Conservation (phyloP, 2,329 filamentous ascomycete genomes). For the Aureobasidium sp. region DNA sequence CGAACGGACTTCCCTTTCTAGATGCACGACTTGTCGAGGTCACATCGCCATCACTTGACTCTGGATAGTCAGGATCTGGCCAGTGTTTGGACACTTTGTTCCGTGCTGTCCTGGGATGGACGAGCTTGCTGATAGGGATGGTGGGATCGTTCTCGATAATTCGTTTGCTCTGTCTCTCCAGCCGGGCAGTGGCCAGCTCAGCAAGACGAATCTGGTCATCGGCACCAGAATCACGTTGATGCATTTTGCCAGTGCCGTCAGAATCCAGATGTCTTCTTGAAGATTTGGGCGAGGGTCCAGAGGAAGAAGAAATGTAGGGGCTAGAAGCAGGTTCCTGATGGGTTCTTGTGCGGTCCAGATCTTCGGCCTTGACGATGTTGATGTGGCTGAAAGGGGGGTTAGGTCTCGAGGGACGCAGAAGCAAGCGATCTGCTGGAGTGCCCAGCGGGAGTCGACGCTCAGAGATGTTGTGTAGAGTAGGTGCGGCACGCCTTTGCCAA, state of each 20-base stretch:
- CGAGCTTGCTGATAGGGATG: slow-evolving; percentile 10
- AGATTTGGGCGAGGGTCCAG: neutral
- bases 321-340: neutral
- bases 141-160: slow-evolving; percentile 23
- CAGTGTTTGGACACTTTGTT: slow-evolving; percentile 20
- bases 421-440: slow-evolving; percentile 15
- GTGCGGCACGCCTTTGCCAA: neutral
- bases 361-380: neutral
- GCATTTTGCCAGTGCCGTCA: neutral
- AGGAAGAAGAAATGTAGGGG: neutral
- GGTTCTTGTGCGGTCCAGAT: neutral
- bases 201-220: slow-evolving; percentile 8
- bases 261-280: neutral
- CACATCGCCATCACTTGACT: slow-evolving; percentile 14
- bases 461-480: neutral
- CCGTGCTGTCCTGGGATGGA: neutral
- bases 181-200: slow-evolving; percentile 21
- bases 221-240: neutral
- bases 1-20: slow-evolving; percentile 11
- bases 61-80: slow-evolving; percentile 21
- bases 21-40: slow-evolving; percentile 12
- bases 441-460: slow-evolving; percentile 22
- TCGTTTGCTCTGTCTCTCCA: slow-evolving; percentile 25
- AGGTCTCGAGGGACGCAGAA: slow-evolving; percentile 1
- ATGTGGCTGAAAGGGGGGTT: neutral